A percentile compares a stretch with the other conserved stretches of the same genome.
phyloP scores from a whole-genome alignment of 176 grass and related monocot genomes.

The Oryza rufipogon region DNA sequence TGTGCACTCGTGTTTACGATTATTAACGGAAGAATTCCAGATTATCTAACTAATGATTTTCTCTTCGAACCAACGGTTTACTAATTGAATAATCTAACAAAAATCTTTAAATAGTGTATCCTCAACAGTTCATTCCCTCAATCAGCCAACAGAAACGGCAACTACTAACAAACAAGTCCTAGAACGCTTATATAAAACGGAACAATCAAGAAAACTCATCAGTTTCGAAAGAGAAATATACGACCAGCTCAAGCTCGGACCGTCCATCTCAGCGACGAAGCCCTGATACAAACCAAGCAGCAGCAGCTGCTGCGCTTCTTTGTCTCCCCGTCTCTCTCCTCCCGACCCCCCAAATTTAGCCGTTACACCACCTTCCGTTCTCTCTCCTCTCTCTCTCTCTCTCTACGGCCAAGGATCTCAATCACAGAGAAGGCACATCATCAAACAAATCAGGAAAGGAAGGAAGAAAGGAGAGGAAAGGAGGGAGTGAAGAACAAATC shows the following conservation, averaged over 20 bases:
- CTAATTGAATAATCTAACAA: background rate
- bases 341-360: slow-evolving; percentile 52
- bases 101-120: background rate
- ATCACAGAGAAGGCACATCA: background rate
- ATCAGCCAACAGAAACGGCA: background rate
- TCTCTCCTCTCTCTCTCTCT: background rate
- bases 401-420: background rate
- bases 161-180: background rate
- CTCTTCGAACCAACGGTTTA: background rate
- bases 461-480: slow-evolving; percentile 16
- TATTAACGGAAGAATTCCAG: background rate
- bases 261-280: background rate
- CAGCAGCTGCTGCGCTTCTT: background rate
- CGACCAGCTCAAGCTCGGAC: background rate
- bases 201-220: background rate
- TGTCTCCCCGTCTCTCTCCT: background rate
- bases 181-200: background rate
- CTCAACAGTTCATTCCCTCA: background rate
- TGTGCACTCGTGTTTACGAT: background rate
- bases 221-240: background rate
- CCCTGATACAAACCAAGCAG: background rate
- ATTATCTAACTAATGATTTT: background rate
- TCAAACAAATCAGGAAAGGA: background rate
- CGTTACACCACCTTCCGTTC: slow-evolving; percentile 52
- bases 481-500: slow-evolving; percentile 16